Percentiles rank a stretch among this genome's conserved stretches.
Evolutionary conservation across 305 asterid genomes (phyloP).

Genomic region (Fraxinus angustifolia): DNA sequence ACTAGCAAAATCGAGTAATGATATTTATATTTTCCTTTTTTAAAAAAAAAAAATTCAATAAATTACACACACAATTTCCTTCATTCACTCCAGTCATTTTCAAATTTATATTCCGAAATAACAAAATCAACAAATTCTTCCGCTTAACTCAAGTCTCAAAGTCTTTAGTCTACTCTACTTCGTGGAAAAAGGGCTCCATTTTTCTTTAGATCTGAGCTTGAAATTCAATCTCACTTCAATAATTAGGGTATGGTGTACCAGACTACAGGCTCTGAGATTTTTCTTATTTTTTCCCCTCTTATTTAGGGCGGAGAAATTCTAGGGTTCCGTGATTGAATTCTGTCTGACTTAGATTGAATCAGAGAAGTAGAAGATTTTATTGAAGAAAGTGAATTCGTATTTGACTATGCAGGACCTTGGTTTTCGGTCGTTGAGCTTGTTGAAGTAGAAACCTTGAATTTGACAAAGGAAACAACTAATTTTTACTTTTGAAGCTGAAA

Average conservation of each 20-base stretch:
- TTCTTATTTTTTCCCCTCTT: not conserved
- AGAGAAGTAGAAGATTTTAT: slow-evolving; percentile 27
- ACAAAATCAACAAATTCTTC: not conserved
- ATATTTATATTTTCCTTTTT: too few species aligned
- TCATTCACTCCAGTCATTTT: not conserved
- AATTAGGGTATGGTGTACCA: slow-evolving; percentile 27
- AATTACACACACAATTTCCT: not conserved
- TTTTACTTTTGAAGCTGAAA: slow-evolving; percentile 21
- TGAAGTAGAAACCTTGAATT: slow-evolving; percentile 20
- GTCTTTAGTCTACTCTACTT: not conserved
- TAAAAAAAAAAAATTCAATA: too few species aligned
- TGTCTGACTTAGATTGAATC: slow-evolving; percentile 16
- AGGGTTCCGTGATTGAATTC: slow-evolving; percentile 34
- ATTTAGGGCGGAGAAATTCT: slow-evolving; percentile 19
- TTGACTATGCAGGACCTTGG: slow-evolving; percentile 24
- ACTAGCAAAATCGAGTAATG: not conserved
- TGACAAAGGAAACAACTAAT: not conserved
- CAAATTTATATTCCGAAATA: not conserved
- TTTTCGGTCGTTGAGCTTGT: slow-evolving; percentile 9
- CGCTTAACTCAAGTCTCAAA: not conserved
- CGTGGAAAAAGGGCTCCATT: not conserved
- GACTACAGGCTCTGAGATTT: not conserved
- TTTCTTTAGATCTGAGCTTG: slow-evolving; percentile 43
- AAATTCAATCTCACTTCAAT: slow-evolving; percentile 10
- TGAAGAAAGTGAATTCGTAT: slow-evolving; percentile 22